These are phyloP conservation scores for Strigomonas culicis DNA, from an alignment of 208 protist species.

Conservation along the genomic window DNA sequence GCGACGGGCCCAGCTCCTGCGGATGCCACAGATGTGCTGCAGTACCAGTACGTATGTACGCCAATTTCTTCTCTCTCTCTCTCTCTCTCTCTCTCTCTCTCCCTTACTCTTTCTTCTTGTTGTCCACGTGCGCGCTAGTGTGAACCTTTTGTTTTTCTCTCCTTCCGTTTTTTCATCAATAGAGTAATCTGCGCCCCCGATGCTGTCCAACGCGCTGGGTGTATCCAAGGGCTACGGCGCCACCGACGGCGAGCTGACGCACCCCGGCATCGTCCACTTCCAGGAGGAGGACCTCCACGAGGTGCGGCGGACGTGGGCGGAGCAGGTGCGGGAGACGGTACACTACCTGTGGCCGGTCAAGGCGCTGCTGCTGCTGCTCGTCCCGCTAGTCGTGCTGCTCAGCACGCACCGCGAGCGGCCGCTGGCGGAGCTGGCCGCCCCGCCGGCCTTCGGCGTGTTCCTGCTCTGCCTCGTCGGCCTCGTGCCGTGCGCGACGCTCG, in stretches of 20 bases:
- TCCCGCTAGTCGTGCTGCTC: slow-evolving; percentile 19
- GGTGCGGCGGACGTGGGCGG: not conserved
- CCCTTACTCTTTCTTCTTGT: not conserved
- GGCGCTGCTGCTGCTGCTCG: slow-evolving; percentile 15
- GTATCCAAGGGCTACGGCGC: slow-evolving; percentile 19
- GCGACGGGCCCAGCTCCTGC: no score
- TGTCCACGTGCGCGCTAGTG: not conserved
- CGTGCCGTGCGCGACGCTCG: slow-evolving; percentile 23
- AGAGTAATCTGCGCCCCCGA: no score
- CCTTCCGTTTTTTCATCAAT: not conserved
- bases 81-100: slow-evolving; percentile 11
- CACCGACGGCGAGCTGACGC: slow-evolving; percentile 7
- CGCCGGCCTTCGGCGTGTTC: not conserved
- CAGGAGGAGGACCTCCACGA: slow-evolving; percentile 34
- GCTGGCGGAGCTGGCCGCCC: not conserved
- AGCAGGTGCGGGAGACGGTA: slow-evolving; percentile 22
- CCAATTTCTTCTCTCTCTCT: slow-evolving; percentile 5
- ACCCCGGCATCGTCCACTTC: slow-evolving; percentile 32
- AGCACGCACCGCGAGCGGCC: not conserved
- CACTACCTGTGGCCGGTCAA: slow-evolving; percentile 26
- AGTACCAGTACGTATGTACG: no score
- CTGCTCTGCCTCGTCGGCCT: slow-evolving; percentile 20
- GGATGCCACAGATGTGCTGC: no score
- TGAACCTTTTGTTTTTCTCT: slow-evolving; percentile 14
- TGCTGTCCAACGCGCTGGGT: not conserved